Evolutionary conservation across 352 stramenopile genomes (phyloP).

Genomic region (Phytophthora multivora): DNA sequence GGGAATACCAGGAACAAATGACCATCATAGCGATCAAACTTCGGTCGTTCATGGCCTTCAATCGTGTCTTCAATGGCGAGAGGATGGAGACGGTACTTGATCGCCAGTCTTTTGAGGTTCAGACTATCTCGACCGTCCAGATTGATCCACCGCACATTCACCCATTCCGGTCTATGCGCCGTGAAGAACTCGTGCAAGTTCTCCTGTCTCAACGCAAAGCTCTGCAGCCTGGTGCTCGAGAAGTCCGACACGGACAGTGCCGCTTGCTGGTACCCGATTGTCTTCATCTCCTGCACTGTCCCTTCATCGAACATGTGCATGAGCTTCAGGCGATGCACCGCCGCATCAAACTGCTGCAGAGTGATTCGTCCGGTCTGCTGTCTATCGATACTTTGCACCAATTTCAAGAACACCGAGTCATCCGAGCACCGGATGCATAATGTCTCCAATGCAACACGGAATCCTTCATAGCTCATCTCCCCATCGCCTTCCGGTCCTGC

Average conservation of each 20-base stretch:
- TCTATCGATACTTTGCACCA: constrained; percentile 73
- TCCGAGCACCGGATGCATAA: constrained; percentile 79
- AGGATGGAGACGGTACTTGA: constrained; percentile 88
- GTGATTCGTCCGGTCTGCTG: constrained; percentile 49
- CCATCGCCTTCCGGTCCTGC: constrained; percentile 53
- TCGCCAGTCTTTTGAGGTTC: constrained; percentile 85
- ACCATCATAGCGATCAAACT: constrained; percentile 86
- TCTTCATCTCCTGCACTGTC: constrained; percentile 63
- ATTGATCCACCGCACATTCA: constrained; percentile 90
- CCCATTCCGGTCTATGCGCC: constrained; percentile 69
- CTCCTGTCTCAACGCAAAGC: constrained; percentile 55
- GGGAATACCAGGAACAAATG: constrained; percentile 88
- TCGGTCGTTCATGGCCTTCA: constrained; percentile 85
- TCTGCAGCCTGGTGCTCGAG: constrained; percentile 70
- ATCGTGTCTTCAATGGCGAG: constrained; percentile 88
- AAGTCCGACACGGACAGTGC: constrained; percentile 82
- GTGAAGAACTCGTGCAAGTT: constrained; percentile 81
- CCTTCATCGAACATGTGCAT: constrained; percentile 85
- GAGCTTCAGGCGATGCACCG: constrained; percentile 87
- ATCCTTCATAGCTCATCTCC: constrained; percentile 59
- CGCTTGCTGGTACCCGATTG: constrained; percentile 52
- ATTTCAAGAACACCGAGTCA: constrained; percentile 70
- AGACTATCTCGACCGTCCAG: constrained; percentile 78
- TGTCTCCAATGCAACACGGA: constrained; percentile 60
- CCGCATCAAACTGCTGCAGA: constrained; percentile 77